Evolutionary conservation across 2,329 filamentous ascomycete genomes (phyloP).

Genomic region (Xylariaceae sp.): DNA sequence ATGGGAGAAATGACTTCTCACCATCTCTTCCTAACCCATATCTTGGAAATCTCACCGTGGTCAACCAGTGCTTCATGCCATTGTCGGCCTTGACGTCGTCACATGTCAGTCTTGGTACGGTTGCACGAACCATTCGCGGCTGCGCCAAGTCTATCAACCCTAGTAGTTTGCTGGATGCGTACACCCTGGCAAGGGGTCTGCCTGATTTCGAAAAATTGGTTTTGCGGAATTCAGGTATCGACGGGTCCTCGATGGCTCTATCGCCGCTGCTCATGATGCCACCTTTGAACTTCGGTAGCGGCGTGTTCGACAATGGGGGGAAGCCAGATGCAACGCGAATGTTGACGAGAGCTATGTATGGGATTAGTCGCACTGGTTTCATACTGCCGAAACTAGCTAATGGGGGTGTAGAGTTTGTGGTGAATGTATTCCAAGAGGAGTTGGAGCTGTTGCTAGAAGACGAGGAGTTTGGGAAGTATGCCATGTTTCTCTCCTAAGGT

Average conservation of each 20-base stretch:
- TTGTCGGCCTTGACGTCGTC: background rate
- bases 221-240: background rate
- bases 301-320: background rate
- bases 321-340: background rate
- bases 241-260: background rate
- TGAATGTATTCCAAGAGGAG: constrained; percentile 5
- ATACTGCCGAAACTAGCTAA: background rate
- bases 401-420: constrained; percentile 2
- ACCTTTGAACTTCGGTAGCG: background rate
- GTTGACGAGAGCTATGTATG: background rate
- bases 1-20: background rate
- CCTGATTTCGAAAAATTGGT: background rate
- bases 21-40: background rate
- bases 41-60: background rate
- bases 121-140: background rate
- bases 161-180: background rate
- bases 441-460: background rate
- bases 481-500: background rate
- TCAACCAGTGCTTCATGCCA: background rate
- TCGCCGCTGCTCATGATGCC: background rate
- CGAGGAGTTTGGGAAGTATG: constrained; percentile 7
- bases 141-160: background rate
- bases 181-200: background rate
- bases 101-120: background rate
- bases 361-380: background rate